A percentile compares a stretch with the other conserved stretches of the same genome.
Evolutionary conservation across 441 rosid species (phyloP).

Genomic region (Adansonia madagascariensis): DNA sequence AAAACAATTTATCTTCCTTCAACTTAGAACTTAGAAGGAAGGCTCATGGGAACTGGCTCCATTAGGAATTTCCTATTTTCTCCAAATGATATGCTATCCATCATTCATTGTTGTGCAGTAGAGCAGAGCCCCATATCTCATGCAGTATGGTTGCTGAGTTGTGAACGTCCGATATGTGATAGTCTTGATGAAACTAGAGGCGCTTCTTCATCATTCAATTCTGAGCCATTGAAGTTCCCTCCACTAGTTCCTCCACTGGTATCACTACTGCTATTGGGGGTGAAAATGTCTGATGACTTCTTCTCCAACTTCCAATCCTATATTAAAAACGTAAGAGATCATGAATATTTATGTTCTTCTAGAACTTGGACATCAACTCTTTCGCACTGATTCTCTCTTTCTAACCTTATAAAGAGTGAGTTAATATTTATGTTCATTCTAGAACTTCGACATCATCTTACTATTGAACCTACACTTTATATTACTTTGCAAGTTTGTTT

Average conservation of each 20-base stretch:
- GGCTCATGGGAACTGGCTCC: too few species aligned
- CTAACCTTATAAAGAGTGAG: background rate
- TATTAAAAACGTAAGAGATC: background rate
- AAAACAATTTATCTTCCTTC: background rate
- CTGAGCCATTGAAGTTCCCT: slow-evolving; percentile 43
- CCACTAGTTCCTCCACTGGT: slow-evolving; percentile 41
- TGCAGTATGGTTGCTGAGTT: slow-evolving; percentile 52
- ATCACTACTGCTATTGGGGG: slow-evolving; percentile 54
- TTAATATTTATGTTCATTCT: background rate
- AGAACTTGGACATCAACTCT: too few species aligned
- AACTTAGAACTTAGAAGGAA: too few species aligned
- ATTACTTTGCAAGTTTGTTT: background rate
- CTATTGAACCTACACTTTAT: background rate
- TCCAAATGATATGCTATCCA: too few species aligned
- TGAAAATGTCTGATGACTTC: slow-evolving; percentile 79
- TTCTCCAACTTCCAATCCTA: slow-evolving; percentile 86
- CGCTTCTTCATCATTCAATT: slow-evolving; percentile 81
- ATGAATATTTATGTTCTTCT: too few species aligned
- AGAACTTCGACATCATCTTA: background rate
- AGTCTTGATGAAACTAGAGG: slow-evolving; percentile 73
- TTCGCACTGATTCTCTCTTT: background rate
- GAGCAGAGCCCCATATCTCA: background rate
- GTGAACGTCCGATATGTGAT: slow-evolving; percentile 70
- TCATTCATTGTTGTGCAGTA: too few species aligned
- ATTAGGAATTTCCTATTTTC: too few species aligned